A percentile compares a stretch with the other conserved stretches of the same genome.
phyloP scores from a whole-genome alignment of 2,329 filamentous ascomycete species.

The Talaromyces marneffei region DNA sequence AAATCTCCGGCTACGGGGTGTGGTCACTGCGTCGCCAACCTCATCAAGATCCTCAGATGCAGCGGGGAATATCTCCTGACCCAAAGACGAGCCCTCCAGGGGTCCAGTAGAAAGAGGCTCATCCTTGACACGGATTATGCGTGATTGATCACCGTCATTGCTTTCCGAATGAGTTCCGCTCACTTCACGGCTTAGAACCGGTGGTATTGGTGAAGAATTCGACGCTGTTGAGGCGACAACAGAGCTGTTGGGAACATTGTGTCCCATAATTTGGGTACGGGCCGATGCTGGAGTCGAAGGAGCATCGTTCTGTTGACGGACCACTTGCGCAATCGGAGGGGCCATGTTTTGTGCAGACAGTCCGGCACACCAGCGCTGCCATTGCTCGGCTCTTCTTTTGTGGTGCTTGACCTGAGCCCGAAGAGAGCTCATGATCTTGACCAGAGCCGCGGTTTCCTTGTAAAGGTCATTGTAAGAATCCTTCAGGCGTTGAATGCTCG shows the following conservation, averaged over 20 bases:
- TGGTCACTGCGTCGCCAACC: slow-evolving; percentile 35
- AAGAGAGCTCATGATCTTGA: slow-evolving; percentile 24
- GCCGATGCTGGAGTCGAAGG: neutral
- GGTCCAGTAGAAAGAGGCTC: slow-evolving; percentile 33
- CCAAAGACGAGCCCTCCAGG: slow-evolving; percentile 14
- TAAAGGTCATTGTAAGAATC: slow-evolving; percentile 31
- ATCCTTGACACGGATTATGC: slow-evolving; percentile 29
- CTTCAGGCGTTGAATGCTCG: neutral
- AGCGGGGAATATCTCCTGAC: slow-evolving; percentile 28
- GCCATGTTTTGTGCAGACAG: neutral
- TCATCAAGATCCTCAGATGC: slow-evolving; percentile 59
- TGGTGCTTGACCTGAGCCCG: slow-evolving; percentile 28
- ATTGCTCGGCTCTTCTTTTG: slow-evolving; percentile 29
- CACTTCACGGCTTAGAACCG: neutral
- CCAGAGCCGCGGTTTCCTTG: slow-evolving; percentile 24
- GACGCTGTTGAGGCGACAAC: neutral
- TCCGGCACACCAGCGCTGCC: slow-evolving; percentile 20
- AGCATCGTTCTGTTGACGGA: neutral
- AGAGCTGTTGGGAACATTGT: neutral
- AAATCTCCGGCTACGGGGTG: slow-evolving; percentile 36
- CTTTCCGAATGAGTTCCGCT: neutral
- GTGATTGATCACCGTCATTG: slow-evolving; percentile 13
- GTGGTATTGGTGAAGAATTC: neutral
- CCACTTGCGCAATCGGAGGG: neutral
- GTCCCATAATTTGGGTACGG: neutral